Evolutionary conservation across 192 early-diverging fungal species (phyloP), one percentile per base, ranked within the genome.

Genomic region (Gryganskiella cystojenkinii): DNA sequence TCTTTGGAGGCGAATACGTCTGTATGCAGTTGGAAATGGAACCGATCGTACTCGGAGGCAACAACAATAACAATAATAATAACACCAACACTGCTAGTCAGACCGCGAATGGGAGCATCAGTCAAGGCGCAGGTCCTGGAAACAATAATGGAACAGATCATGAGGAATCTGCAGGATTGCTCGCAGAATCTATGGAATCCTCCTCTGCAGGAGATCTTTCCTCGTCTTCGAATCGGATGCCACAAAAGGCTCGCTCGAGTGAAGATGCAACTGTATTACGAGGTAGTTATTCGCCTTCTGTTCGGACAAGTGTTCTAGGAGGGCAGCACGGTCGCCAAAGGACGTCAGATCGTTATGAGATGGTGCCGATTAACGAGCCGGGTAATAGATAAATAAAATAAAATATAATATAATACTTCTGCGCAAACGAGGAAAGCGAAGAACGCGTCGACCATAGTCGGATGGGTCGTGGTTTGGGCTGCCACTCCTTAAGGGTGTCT

Each of bases 11-110:
- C 19, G 93, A 95, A 71, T 88, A 92, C 71, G 85, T 92, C 51
- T 95, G 94, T 67, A 92, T 93, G 90, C 86, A 86, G 54, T 70
- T 82, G 67, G 94, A 95, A 64, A 86, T 95, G 88, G 87, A 92
- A 66, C 94, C 94, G 2, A 93, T 95, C 52, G 60, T 82, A 27
- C 63, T 86, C 3, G 81, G 75, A 2, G 64, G 64, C 30, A 56
- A 34, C 44, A 70, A n/a, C 24, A 34, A 30, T 15, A 67, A 28
- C 43, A 62, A 24, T 20, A 51, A 34, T n/a, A 50, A 1, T 47
- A 22, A 15, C 15, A 60, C 4, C 40, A 64, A 55, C 24, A 37
- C 25, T 42, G 27, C 34, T 14, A 61, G 43, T 17, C 34, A 33
- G 3, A 50, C 3, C 5, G 17, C 3, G 8, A 43, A 57, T 22